Percentiles rank a stretch among this genome's conserved stretches.
phyloP scores from a whole-genome alignment of 192 early-diverging fungal genomes.

The Backusella sp. region DNA sequence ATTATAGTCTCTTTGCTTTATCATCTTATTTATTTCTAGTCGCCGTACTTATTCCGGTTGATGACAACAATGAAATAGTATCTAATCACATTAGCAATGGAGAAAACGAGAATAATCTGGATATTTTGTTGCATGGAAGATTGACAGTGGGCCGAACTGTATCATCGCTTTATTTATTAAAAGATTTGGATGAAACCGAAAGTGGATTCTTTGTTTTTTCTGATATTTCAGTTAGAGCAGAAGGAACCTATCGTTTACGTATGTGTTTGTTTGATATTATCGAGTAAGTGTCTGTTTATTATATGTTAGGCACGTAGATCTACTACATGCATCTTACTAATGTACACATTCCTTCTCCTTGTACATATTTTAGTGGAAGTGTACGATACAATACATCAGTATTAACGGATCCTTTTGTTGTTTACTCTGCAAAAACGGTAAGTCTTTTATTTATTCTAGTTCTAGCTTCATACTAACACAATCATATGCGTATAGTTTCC shows the following conservation, averaged over 20 bases:
- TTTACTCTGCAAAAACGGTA: slow-evolving; percentile 86
- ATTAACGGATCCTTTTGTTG: slow-evolving; percentile 74
- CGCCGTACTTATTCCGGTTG: slow-evolving; percentile 76
- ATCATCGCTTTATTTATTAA: slow-evolving; percentile 81
- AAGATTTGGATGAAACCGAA: slow-evolving; percentile 77
- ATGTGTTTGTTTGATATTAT: slow-evolving; percentile 90
- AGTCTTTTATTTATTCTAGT: neutral
- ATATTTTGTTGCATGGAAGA: slow-evolving; percentile 76
- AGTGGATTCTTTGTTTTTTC: slow-evolving; percentile 96
- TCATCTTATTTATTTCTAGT: slow-evolving; percentile 93
- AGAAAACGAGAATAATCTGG: slow-evolving; percentile 51
- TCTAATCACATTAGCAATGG: neutral
- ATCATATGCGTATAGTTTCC: slow-evolving; percentile 22
- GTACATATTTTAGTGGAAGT: slow-evolving; percentile 37
- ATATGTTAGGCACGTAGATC: neutral
- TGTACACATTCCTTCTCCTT: neutral
- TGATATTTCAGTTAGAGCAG: slow-evolving; percentile 88
- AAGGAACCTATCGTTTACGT: slow-evolving; percentile 75
- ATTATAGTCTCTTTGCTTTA: neutral
- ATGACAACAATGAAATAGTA: slow-evolving; percentile 6
- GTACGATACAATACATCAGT: slow-evolving; percentile 84
- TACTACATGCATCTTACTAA: neutral
- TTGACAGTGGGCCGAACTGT: slow-evolving; percentile 86
- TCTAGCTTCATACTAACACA: neutral
- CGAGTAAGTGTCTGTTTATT: slow-evolving; percentile 38